Evolutionary conservation across 768 basidiomycete species (phyloP).

Genomic region (Leccinum disarticulatum): DNA sequence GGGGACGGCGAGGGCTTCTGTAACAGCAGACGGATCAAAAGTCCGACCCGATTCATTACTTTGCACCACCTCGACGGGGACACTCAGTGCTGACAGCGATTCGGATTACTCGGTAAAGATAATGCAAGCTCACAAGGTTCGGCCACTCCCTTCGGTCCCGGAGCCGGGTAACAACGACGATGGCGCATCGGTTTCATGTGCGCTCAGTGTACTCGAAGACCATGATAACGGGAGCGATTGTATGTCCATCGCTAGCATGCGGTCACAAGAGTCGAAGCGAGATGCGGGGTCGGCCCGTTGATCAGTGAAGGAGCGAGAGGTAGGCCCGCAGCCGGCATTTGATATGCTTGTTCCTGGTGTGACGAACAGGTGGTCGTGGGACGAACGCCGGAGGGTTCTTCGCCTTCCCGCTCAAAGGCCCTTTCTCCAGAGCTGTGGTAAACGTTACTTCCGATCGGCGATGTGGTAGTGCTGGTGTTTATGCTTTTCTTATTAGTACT

Average conservation of each 20-base stretch:
- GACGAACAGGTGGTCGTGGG: background rate
- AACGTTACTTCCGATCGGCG: background rate
- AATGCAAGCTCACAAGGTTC: background rate
- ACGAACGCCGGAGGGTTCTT: background rate
- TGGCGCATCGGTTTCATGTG: background rate
- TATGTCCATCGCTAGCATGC: conserved; percentile 16
- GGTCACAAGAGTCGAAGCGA: conserved; percentile 42
- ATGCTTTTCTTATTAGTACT: background rate
- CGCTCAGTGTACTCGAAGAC: background rate
- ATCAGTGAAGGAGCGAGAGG: conserved; percentile 9
- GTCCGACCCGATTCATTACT: background rate
- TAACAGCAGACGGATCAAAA: background rate
- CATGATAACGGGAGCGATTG: conserved; percentile 9
- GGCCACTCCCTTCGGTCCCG: conserved; percentile 12
- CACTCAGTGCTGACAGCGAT: conserved; percentile 2
- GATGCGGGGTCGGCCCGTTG: conserved; percentile 32
- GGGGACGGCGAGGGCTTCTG: conserved; percentile 8
- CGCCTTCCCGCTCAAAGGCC: background rate
- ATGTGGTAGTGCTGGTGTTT: background rate
- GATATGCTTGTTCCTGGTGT: background rate
- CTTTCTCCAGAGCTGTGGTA: conserved; percentile 1
- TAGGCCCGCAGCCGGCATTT: background rate
- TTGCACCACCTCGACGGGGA: background rate
- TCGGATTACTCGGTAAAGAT: conserved; percentile 8
- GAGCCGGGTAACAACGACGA: background rate